Evolutionary conservation across 1,284 basidiomycete species (phyloP), one percentile per base, ranked within the genome.

Genomic region (Ganoderma lingzhi): DNA sequence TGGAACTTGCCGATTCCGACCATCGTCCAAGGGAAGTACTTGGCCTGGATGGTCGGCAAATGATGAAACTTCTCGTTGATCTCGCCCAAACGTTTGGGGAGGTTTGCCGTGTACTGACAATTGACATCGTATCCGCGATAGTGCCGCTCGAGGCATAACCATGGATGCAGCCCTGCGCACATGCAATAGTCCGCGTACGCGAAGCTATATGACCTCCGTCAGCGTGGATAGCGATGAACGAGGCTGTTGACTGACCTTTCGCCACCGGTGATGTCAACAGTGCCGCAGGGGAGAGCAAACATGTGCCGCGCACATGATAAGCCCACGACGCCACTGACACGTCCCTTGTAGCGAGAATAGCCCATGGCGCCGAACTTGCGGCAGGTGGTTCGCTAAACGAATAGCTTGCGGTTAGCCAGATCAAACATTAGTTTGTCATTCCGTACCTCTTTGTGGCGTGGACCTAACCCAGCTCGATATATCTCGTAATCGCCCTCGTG

Each of bases 1-100:
- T 71, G 70, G 48, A 65, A 71, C 17, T 71, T 71, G 14, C 62
- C 62, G n/a, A 71, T 53, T 4, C 41, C 55, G 17, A 55, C 55
- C 14, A 62, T 42, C 10, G 44, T 68, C n/a, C n/a, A 39, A 4
- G 67, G 67, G 8, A 63, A 62, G 6, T 39, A 8, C 1, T 42
- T 42, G 15, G 32, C 14, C 10, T 45, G 32, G 56, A 64, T 61
- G 4, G 45, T 42, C 6, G 44, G 32, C 10, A 62, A 30, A 53
- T 23, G 23, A 23, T 23, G 23, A 23, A 23, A 23, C 23, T 23
- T 23, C 23, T 23, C 23, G 23, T 23, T 23, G 32, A 64, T 48
- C 6, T 23, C 37, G 15, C 1, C 23, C 14, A 68, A 30, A n/a
- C 67, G 67, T 5, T 30, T 6, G 17, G 12, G 30, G 37, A 64